Percentiles rank a stretch among this genome's conserved stretches.
Conservation (phyloP, 495 filamentous ascomycete species). For the Aspergillus homomorphus region DNA sequence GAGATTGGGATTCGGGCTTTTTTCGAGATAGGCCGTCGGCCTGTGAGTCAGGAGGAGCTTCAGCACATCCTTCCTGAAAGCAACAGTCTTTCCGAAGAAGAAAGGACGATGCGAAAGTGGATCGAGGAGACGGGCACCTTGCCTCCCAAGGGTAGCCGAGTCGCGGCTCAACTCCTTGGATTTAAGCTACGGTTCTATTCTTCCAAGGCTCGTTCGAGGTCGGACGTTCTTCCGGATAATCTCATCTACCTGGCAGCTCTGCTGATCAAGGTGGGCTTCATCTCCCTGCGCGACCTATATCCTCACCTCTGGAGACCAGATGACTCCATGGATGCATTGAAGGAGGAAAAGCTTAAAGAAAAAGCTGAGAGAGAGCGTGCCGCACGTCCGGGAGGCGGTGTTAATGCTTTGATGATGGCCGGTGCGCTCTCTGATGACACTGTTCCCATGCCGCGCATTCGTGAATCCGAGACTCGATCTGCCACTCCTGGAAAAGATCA, state of each 20-base stretch:
- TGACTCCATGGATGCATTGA: constrained; percentile 70
- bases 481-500: constrained; percentile 49
- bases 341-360: constrained; percentile 65
- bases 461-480: constrained; percentile 42
- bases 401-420: constrained; percentile 88
- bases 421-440: constrained; percentile 85
- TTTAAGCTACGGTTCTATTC: constrained; percentile 98
- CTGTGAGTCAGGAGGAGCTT: constrained; percentile 47
- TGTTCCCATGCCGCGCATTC: constrained; percentile 46
- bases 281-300: constrained; percentile 90
- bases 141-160: constrained; percentile 79
- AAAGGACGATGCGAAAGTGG: constrained; percentile 61
- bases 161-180: constrained; percentile 90
- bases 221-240: constrained; percentile 79
- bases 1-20: constrained; percentile 76
- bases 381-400: constrained; percentile 59
- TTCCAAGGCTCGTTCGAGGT: constrained; percentile 60
- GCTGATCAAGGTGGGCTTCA: constrained; percentile 95
- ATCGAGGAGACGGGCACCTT: constrained; percentile 74
- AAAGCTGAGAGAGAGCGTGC: constrained; percentile 72
- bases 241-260: constrained; percentile 86
- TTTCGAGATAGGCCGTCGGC: constrained; percentile 75
- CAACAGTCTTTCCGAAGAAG: constrained; percentile 39
- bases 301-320: constrained; percentile 88
- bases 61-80: constrained; percentile 43